A percentile compares a stretch with the other conserved stretches of the same genome.
These are phyloP conservation scores for Colletotrichum somersetense DNA, from an alignment of 2,329 filamentous ascomycete species.

Conservation along the genomic window DNA sequence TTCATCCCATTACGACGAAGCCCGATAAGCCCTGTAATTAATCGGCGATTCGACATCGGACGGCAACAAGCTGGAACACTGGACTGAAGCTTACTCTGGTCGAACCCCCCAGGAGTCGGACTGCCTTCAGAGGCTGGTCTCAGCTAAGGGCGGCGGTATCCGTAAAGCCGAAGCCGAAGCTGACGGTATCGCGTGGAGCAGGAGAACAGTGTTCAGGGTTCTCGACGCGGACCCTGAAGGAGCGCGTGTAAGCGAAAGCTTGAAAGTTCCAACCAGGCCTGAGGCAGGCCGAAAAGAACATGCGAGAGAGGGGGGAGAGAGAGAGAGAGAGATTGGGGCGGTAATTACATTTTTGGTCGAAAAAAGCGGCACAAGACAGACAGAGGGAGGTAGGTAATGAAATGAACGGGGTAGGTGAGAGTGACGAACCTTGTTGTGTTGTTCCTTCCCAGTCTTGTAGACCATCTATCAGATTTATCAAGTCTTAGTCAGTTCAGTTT, in stretches of 20 bases:
- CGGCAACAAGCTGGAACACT: constrained; percentile 39
- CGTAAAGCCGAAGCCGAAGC: neutral
- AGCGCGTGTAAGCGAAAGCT: neutral
- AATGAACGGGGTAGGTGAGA: neutral
- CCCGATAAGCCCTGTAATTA: constrained; percentile 16
- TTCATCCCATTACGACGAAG: constrained; percentile 26
- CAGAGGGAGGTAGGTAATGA: no score
- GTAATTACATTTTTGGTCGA: no score
- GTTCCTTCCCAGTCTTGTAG: neutral
- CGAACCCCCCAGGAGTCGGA: constrained; percentile 10
- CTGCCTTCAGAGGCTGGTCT: neutral
- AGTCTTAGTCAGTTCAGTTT: neutral
- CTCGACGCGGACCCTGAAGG: neutral
- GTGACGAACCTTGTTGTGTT: neutral
- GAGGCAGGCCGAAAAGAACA: neutral
- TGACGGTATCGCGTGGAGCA: neutral
- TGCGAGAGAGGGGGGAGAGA: neutral
- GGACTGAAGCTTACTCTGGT: constrained; percentile 28
- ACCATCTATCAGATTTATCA: neutral
- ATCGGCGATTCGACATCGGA: constrained; percentile 37
- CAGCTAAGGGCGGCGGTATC: neutral
- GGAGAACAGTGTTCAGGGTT: neutral
- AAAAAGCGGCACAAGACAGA: no score
- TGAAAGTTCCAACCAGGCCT: neutral
- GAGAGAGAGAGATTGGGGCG: no score